Conservation (phyloP, 1,284 basidiomycete genomes). For the Pascua guehoae region DNA sequence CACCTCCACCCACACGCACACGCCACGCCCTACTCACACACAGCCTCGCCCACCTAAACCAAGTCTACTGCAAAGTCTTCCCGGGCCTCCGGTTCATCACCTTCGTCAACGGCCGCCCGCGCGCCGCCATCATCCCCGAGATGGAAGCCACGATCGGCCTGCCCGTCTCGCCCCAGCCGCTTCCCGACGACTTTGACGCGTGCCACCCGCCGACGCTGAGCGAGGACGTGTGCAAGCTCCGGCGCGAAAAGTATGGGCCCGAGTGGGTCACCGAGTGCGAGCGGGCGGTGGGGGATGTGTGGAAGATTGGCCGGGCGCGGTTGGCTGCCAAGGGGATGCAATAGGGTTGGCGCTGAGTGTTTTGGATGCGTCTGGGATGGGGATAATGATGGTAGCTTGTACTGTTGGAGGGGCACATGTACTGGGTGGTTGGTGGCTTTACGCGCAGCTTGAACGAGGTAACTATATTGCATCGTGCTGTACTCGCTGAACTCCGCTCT, state of each 20-base stretch:
- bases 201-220: slow-evolving; percentile 51
- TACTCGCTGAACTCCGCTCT: too few species aligned
- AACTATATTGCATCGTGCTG: too few species aligned
- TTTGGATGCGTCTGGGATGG: too few species aligned
- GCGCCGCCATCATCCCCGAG: slow-evolving; percentile 68
- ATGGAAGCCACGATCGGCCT: slow-evolving; percentile 64
- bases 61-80: slow-evolving; percentile 68
- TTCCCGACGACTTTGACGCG: slow-evolving; percentile 25
- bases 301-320: slow-evolving; percentile 68
- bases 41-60: slow-evolving; percentile 62
- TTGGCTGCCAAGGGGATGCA: slow-evolving; percentile 33
- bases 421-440: too few species aligned
- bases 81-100: slow-evolving; percentile 79
- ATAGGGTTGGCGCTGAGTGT: slow-evolving; percentile 6
- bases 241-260: slow-evolving; percentile 22
- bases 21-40: slow-evolving; percentile 5
- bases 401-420: too few species aligned
- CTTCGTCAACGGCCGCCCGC: slow-evolving; percentile 78
- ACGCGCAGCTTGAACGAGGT: too few species aligned
- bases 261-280: slow-evolving; percentile 63
- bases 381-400: too few species aligned
- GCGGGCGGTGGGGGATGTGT: slow-evolving; percentile 69
- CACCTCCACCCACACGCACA: too few species aligned
- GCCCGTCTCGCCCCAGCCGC: slow-evolving; percentile 24
- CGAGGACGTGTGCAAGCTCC: slow-evolving; percentile 31